phyloP scores from a whole-genome alignment of 441 rosid genomes.

The Codiaeum variegatum region DNA sequence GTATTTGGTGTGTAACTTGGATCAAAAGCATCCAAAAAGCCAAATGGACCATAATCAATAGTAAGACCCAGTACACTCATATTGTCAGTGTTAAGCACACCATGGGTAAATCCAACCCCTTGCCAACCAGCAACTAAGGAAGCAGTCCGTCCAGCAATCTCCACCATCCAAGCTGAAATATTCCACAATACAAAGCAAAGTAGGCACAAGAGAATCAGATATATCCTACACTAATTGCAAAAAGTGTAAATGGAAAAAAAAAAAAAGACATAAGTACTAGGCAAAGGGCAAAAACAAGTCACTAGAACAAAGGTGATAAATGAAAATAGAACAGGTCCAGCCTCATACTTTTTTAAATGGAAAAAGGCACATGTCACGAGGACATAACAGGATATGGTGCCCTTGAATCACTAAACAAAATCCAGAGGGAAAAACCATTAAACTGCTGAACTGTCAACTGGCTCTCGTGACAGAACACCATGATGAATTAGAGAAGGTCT shows the following conservation, averaged over 20 bases:
- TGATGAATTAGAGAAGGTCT: not conserved
- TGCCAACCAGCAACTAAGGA: conserved; percentile 87
- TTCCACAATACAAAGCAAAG: not conserved
- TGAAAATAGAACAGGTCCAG: not conserved
- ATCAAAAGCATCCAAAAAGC: conserved; percentile 97
- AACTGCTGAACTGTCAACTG: not conserved
- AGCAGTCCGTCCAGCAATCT: conserved; percentile 87
- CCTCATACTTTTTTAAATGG: not conserved
- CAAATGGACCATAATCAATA: conserved; percentile 96
- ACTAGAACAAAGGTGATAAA: not conserved
- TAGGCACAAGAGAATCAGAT: conserved; percentile 3
- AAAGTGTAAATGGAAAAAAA: not conserved
- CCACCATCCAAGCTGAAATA: conserved; percentile 86
- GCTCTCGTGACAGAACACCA: not conserved
- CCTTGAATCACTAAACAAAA: not conserved
- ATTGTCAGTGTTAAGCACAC: conserved; percentile 94
- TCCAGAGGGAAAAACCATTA: not conserved
- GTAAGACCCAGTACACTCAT: conserved; percentile 97
- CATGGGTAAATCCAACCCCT: conserved; percentile 97
- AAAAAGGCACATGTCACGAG: not conserved
- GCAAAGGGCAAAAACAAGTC: not conserved
- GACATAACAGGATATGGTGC: not conserved
- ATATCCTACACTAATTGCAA: not conserved
- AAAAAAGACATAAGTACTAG: not conserved
- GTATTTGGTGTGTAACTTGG: conserved; percentile 96